phyloP scores from a whole-genome alignment of 257 asterid genomes.

The Henckelia pumila region DNA sequence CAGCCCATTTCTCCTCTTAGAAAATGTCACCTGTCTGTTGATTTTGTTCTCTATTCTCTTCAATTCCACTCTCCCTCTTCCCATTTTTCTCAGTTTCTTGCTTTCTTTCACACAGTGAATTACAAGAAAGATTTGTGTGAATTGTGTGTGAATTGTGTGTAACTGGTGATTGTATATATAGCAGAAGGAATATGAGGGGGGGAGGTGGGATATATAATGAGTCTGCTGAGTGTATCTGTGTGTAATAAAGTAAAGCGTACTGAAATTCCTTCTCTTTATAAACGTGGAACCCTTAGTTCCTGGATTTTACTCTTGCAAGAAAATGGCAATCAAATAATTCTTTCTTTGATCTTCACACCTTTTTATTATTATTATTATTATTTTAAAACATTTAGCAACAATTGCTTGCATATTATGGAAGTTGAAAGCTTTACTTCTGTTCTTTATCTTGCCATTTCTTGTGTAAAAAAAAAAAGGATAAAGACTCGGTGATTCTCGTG shows the following conservation, averaged over 20 bases:
- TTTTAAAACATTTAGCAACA: conserved; percentile 13
- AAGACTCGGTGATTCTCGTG: conserved; percentile 32
- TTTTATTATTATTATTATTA: conserved; percentile 7
- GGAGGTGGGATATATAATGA: conserved; percentile 9
- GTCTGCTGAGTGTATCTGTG: not conserved
- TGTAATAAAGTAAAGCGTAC: conserved; percentile 18
- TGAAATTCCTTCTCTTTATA: conserved; percentile 28
- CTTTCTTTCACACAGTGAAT: not conserved
- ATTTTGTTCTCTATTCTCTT: conserved; percentile 94
- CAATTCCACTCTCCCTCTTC: conserved; percentile 95
- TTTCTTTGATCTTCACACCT: conserved; percentile 27
- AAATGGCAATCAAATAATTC: conserved; percentile 34
- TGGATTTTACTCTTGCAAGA: conserved; percentile 34
- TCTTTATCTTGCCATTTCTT: conserved; percentile 28
- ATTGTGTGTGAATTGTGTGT: conserved; percentile 4
- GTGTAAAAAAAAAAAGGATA: conserved; percentile 25
- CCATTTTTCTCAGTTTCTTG: conserved; percentile 40
- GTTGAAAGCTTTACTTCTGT: conserved; percentile 23
- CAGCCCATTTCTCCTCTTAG: conserved; percentile 90
- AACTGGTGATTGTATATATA: conserved; percentile 6
- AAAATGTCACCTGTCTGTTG: conserved; percentile 92
- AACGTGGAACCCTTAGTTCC: conserved; percentile 27
- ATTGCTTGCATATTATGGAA: not conserved
- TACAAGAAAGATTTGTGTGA: not conserved
- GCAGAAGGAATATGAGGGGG: conserved; percentile 1